Percentiles rank a stretch among this genome's conserved stretches.
These are phyloP conservation scores for Populus davidiana DNA, from an alignment of 345 rosid species.

Conservation along the genomic window DNA sequence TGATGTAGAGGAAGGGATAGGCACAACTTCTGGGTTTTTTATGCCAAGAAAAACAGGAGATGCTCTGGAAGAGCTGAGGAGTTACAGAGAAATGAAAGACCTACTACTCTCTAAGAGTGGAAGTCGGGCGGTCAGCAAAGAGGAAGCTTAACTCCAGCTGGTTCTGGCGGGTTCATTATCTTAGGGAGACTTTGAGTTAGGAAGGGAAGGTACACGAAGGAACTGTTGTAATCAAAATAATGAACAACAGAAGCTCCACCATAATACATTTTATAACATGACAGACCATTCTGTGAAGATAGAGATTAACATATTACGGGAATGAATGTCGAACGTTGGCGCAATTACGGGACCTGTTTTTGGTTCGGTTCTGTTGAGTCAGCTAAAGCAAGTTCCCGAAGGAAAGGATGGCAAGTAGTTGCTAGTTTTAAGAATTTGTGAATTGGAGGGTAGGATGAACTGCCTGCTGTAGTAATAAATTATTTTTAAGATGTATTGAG, in stretches of 20 bases:
- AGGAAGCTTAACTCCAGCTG: conserved; percentile 20
- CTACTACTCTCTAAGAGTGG: conserved; percentile 73
- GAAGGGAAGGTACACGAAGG: background rate
- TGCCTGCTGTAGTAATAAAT: no score
- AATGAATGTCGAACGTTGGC: no score
- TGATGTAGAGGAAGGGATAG: conserved; percentile 48
- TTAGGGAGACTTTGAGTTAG: background rate
- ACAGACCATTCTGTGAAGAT: background rate
- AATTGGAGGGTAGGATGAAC: no score
- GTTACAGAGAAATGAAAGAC: conserved; percentile 75
- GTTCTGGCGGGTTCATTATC: background rate
- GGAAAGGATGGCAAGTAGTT: no score
- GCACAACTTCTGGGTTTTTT: conserved; percentile 63
- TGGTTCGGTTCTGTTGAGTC: no score
- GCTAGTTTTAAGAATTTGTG: no score
- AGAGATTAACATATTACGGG: background rate
- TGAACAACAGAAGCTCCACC: background rate
- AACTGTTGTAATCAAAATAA: background rate
- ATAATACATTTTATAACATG: background rate
- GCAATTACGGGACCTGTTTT: no score
- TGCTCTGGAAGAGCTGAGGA: conserved; percentile 81
- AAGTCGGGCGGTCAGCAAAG: conserved; percentile 42
- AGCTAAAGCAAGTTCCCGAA: no score
- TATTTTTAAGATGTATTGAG: no score
- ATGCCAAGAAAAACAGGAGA: conserved; percentile 66